Conservation (phyloP, 23 red algal species). For the Gracilaria gracilis region DNA sequence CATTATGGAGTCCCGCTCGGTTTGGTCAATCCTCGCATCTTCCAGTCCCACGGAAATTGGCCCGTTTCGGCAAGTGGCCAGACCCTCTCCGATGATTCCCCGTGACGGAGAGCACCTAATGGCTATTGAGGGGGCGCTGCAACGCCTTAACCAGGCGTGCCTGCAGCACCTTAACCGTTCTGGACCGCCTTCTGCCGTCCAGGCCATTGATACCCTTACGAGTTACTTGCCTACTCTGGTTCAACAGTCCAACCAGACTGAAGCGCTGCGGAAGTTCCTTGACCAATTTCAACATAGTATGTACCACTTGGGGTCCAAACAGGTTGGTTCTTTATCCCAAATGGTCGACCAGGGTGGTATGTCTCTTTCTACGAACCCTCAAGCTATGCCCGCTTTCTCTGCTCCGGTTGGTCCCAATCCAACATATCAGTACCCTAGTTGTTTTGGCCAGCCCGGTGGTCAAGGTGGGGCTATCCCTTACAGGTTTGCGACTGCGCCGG, state of each 20-base stretch:
- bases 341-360: neutral
- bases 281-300: neutral
- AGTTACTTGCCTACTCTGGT: neutral
- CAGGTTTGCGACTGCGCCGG: too few relatives aligned
- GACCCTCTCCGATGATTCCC: neutral
- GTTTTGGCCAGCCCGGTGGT: too few relatives aligned
- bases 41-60: neutral
- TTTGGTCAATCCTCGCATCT: neutral
- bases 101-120: neutral
- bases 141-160: neutral
- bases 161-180: neutral
- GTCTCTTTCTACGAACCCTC: too few relatives aligned
- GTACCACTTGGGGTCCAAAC: neutral
- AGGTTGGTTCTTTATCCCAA: neutral
- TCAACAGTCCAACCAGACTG: neutral
- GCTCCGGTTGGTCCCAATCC: too few relatives aligned
- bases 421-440: too few relatives aligned
- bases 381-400: too few relatives aligned
- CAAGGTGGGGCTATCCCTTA: too few relatives aligned
- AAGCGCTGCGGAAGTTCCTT: neutral
- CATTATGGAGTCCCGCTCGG: neutral
- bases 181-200: neutral
- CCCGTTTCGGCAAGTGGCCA: neutral
- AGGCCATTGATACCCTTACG: too few relatives aligned
- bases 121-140: neutral